Conservation (phyloP, 768 basidiomycete genomes). For the Auriscalpium vulgare region DNA sequence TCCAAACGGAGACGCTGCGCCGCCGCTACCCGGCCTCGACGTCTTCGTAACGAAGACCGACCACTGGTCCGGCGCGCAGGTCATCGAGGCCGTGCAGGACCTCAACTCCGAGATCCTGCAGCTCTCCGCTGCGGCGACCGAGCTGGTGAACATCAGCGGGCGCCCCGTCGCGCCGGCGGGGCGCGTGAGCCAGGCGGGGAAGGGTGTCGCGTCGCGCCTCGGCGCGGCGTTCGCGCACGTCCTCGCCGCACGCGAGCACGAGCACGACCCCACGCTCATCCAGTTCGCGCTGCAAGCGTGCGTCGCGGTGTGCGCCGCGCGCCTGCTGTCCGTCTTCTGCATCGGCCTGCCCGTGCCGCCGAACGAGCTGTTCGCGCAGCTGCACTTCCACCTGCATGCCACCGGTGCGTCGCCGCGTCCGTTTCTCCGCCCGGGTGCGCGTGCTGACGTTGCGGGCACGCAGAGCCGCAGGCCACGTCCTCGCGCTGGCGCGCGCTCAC, state of each 20-base stretch:
- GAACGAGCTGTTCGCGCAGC: conserved; percentile 54
- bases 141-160: conserved; percentile 49
- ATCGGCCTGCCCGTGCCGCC: conserved; percentile 66
- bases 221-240: conserved; percentile 55
- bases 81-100: conserved; percentile 73
- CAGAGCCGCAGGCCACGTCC: conserved; percentile 72
- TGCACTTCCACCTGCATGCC: conserved; percentile 51
- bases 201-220: conserved; percentile 55
- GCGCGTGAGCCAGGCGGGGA: conserved; percentile 42
- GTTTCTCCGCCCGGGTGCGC: conserved; percentile 4
- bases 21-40: conserved; percentile 51
- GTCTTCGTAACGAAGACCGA: conserved; percentile 69
- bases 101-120: conserved; percentile 78
- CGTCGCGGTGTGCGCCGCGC: conserved; percentile 55
- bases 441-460: conserved; percentile 6
- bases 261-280: conserved; percentile 68
- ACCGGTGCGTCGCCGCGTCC: conserved; percentile 33
- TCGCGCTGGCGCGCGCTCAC: conserved; percentile 73
- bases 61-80: conserved; percentile 66
- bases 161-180: conserved; percentile 30
- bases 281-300: conserved; percentile 72
- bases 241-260: conserved; percentile 56
- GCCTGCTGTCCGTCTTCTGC: conserved; percentile 64
- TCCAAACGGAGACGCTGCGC: conserved; percentile 43
- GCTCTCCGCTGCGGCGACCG: conserved; percentile 67